phyloP scores from a whole-genome alignment of 208 protist species.

The Leishmania tropica region DNA sequence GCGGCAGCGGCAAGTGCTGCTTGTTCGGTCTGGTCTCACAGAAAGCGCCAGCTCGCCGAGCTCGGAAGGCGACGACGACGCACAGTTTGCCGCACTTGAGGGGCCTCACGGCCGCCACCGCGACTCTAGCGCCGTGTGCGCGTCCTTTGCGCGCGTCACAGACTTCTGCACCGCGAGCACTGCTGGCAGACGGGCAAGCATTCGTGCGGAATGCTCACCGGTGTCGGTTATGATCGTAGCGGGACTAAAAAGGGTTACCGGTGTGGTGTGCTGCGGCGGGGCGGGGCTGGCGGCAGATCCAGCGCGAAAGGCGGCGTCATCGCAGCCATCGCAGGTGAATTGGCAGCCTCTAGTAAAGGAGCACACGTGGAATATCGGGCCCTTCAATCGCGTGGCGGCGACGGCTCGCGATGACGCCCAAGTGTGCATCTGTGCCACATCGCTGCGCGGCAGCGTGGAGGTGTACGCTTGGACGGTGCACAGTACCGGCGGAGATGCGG shows the following conservation, averaged over 20 bases:
- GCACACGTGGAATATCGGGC: constrained; percentile 25
- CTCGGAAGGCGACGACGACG: background rate
- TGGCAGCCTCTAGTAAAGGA: background rate
- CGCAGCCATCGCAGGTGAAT: background rate
- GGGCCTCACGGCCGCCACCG: background rate
- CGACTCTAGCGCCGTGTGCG: constrained; percentile 1
- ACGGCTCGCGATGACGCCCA: background rate
- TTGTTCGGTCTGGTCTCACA: constrained; percentile 18
- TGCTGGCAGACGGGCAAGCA: background rate
- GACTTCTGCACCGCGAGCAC: constrained; percentile 22
- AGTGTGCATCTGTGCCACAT: constrained; percentile 19
- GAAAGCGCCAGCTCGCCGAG: background rate
- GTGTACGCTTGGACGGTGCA: constrained; percentile 25
- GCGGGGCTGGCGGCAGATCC: background rate
- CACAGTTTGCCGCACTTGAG: background rate
- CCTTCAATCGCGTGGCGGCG: constrained; percentile 17
- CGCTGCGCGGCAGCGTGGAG: constrained; percentile 17
- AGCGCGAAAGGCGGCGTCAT: background rate
- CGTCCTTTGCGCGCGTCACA: constrained; percentile 1
- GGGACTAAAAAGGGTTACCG: constrained; percentile 8
- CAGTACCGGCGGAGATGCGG: background rate
- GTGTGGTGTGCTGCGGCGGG: constrained; percentile 1
- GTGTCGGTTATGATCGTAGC: constrained; percentile 19
- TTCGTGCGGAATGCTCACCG: background rate
- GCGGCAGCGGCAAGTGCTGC: constrained; percentile 16